Conservation (phyloP, 1,139 yeast species). For the Diutina scorzettiae region DNA sequence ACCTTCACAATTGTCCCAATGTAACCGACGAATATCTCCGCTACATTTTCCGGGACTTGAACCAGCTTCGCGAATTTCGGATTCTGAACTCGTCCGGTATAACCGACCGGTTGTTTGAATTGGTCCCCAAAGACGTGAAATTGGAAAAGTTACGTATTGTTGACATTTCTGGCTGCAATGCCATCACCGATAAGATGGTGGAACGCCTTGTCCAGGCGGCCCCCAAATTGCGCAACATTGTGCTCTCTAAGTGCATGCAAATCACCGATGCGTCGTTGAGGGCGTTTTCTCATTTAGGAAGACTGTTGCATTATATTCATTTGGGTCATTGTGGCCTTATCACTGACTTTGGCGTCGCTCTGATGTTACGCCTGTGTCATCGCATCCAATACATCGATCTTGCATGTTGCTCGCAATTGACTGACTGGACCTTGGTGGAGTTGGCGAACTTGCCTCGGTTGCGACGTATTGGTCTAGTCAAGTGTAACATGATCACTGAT, state of each 20-base stretch:
- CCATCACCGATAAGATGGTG: conserved; percentile 71
- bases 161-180: conserved; percentile 77
- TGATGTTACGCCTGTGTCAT: conserved; percentile 67
- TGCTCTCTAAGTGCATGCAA: conserved; percentile 78
- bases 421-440: conserved; percentile 74
- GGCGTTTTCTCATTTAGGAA: conserved; percentile 63
- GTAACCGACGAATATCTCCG: conserved; percentile 55
- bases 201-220: conserved; percentile 64
- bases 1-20: conserved; percentile 71
- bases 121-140: conserved; percentile 30
- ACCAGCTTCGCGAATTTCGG: conserved; percentile 73
- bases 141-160: conserved; percentile 54
- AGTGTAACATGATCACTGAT: conserved; percentile 82
- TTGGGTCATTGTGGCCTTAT: conserved; percentile 88
- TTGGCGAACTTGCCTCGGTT: conserved; percentile 68
- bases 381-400: conserved; percentile 87
- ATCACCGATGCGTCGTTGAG: conserved; percentile 75
- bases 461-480: conserved; percentile 86
- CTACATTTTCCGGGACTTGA: conserved; percentile 49
- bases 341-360: conserved; percentile 78
- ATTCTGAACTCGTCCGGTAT: conserved; percentile 64
- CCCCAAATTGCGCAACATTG: conserved; percentile 79
- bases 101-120: conserved; percentile 49
- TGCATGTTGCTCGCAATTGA: conserved; percentile 86
- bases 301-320: conserved; percentile 80